Evolutionary conservation across 148 eudicot species (phyloP), one percentile per base, ranked within the genome.

Genomic region (Selenicereus undatus): DNA sequence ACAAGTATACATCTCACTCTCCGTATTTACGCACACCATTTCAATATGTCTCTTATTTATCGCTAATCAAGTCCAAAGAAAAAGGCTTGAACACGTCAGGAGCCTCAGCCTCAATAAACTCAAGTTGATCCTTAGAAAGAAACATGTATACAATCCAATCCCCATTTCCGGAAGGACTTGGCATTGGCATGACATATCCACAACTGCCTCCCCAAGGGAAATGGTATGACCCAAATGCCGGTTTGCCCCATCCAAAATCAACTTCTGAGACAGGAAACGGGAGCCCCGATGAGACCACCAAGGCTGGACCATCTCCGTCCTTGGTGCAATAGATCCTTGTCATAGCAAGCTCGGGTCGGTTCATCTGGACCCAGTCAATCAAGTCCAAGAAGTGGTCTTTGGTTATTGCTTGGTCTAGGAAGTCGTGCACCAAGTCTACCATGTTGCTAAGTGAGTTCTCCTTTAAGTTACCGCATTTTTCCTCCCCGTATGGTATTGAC

Each of bases 111-210:
- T 94, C 95, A 11, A 94, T 78, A 79, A 82, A 83, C 5, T 94
- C 87, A 72, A 94, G 50, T 39, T 92, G 92, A 24, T 76, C 79
- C 74, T 87, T 78, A 43, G 64, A 5, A 54, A 92, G 78, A 72
- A 90, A 93, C 95, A 94, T 89, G 78, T 92, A 92, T 30, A 92
- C 93, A 54, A 94, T 30, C 97, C 97, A 94, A 81, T 94, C 98
- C 0, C 90, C 91, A 81, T 90, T 88, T 58, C 87, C 90, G 8
- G 36, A 10, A 0, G 90, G 87, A 76, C 93, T 84, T 0, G 90
- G 89, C 93, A 94, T 89, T 8, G 97, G 95, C 98, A 94, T 92
- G 20, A 94, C 98, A 71, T 89, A 90, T 1, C 97, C 95, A 24
- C 91, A 71, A 30, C 75, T 78, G 2, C 91, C 95, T 6, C 90